A percentile compares a stretch with the other conserved stretches of the same genome.
Conservation (phyloP, 441 rosid genomes). For the Erysimum pusillum region DNA sequence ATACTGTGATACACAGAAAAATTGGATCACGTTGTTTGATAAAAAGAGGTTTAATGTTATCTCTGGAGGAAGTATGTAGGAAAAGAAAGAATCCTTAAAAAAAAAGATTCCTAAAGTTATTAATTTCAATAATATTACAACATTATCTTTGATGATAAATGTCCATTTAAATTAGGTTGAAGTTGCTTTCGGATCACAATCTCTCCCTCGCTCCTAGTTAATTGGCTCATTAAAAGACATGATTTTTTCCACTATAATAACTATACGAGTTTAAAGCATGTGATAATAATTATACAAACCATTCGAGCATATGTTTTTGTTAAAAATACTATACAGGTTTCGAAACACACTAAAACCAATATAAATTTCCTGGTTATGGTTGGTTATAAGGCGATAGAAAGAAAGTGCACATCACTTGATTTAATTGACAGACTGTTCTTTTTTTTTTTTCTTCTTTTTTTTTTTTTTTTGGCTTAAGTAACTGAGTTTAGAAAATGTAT, state of each 20-base stretch:
- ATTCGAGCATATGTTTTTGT: no score
- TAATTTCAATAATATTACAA: not conserved
- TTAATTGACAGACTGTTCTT: not conserved
- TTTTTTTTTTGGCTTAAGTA: no score
- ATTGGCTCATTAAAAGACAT: slow-evolving; percentile 23
- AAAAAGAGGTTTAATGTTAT: not conserved
- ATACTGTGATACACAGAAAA: no score
- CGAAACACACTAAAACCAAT: not conserved
- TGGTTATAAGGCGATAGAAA: no score
- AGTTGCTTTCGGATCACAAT: slow-evolving; percentile 36
- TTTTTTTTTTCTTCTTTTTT: no score
- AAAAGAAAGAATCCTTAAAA: not conserved
- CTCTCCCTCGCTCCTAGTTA: slow-evolving; percentile 1
- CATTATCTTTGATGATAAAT: not conserved
- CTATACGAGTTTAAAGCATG: not conserved
- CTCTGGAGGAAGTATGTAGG: not conserved
- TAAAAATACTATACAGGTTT: no score
- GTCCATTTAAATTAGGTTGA: slow-evolving; percentile 44
- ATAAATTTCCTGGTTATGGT: not conserved
- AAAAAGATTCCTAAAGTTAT: no score
- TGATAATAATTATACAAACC: not conserved
- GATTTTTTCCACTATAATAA: not conserved
- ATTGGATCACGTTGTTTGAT: not conserved
- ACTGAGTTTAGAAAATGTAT: no score
- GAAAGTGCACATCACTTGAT: slow-evolving; percentile 14